Evolutionary conservation across 768 basidiomycete genomes (phyloP).

Genomic region (Clavaria fumosa): DNA sequence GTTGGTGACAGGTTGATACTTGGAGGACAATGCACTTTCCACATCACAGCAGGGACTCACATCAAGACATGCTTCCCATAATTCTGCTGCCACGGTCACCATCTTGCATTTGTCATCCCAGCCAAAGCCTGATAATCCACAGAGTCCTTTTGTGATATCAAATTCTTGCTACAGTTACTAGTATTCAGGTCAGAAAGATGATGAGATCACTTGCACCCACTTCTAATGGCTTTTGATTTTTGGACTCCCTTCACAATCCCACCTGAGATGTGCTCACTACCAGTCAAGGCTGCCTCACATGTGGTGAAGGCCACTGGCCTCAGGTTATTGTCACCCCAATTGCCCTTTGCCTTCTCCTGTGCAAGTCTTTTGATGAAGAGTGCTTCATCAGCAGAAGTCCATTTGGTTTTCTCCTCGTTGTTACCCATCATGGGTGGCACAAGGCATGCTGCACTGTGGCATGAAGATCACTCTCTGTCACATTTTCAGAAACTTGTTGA

Average conservation of each 20-base stretch:
- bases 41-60: neutral
- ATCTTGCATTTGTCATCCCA: neutral
- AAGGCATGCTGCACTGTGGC: too few species aligned
- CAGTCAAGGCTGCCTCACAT: neutral
- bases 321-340: slow-evolving; percentile 2
- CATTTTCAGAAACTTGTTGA: too few species aligned
- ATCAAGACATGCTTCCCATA: slow-evolving; percentile 3
- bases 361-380: neutral
- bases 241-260: neutral
- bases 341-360: too few species aligned
- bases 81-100: neutral
- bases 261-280: too few species aligned
- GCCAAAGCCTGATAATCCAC: too few species aligned
- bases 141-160: neutral
- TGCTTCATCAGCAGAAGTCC: slow-evolving; percentile 3
- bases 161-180: neutral
- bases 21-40: too few species aligned
- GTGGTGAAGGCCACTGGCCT: neutral
- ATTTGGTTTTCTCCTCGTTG: neutral
- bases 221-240: slow-evolving; percentile 1
- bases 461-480: too few species aligned
- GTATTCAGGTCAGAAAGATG: neutral
- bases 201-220: neutral
- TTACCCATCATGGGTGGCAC: too few species aligned
- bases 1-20: too few species aligned